Percentiles rank a stretch among this genome's conserved stretches.
Evolutionary conservation across 208 protist genomes (phyloP).

Genomic region (Trichomonas vaginalis): DNA sequence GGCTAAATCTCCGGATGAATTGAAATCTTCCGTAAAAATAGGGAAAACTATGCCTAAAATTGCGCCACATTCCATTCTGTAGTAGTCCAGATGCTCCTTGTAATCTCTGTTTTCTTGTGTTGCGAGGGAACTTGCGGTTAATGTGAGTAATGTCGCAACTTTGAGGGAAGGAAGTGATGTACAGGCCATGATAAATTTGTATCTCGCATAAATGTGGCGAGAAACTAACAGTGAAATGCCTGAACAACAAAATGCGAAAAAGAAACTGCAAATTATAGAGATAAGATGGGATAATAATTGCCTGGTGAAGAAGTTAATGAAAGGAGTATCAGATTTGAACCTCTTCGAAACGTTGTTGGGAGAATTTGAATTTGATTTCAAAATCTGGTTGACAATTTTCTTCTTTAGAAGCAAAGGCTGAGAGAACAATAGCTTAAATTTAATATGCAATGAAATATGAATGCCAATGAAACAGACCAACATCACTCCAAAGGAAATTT

Average conservation of each 20-base stretch:
- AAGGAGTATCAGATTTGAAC: background rate
- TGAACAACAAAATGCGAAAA: background rate
- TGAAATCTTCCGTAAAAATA: background rate
- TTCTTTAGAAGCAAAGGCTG: background rate
- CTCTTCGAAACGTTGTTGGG: background rate
- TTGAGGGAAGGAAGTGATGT: background rate
- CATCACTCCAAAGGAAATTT: background rate
- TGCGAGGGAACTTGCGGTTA: background rate
- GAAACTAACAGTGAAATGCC: background rate
- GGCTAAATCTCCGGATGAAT: background rate
- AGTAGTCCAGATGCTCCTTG: background rate
- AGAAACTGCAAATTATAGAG: background rate
- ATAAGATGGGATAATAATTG: background rate
- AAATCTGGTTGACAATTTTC: background rate
- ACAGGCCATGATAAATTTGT: background rate
- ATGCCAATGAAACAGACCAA: background rate
- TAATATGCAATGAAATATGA: background rate
- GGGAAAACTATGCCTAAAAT: background rate
- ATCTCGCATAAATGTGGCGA: background rate
- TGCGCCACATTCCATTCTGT: background rate
- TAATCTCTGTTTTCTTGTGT: background rate
- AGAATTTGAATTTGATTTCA: background rate
- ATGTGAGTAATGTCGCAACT: background rate
- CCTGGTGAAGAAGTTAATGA: background rate
- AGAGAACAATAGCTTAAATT: background rate